phyloP scores from a whole-genome alignment of 805 yeast species.

The Candida ipomoeae region DNA sequence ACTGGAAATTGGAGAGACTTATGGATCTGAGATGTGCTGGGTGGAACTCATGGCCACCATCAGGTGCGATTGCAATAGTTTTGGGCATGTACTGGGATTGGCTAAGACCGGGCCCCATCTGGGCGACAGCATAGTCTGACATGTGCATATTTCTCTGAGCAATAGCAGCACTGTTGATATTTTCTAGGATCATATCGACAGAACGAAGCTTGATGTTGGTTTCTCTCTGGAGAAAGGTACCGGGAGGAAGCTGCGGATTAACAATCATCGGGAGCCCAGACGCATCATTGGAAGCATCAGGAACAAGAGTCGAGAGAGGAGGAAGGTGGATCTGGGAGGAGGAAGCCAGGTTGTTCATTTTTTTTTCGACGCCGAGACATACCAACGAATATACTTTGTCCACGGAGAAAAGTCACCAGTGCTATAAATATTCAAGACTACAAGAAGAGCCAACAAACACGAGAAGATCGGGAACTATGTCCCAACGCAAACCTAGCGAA shows the following conservation, averaged over 20 bases:
- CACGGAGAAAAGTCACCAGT: no score
- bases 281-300: neutral
- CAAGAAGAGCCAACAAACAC: no score
- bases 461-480: no score
- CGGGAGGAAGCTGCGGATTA: neutral
- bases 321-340: neutral
- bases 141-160: neutral
- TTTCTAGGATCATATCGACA: slow-evolving; percentile 9
- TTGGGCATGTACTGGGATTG: neutral
- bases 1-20: slow-evolving; percentile 1
- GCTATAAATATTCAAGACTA: no score
- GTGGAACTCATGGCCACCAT: neutral
- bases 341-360: neutral
- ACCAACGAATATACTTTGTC: no score
- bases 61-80: neutral
- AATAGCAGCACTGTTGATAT: slow-evolving; percentile 5
- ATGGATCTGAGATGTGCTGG: neutral
- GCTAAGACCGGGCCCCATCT: neutral
- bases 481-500: no score
- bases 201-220: slow-evolving; percentile 9
- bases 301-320: neutral
- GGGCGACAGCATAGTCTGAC: neutral
- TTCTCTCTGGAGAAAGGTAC: neutral
- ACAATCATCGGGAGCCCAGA: neutral
- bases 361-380: no score